Conservation (phyloP, 768 basidiomycete species). For the Suillus fuscotomentosus region DNA sequence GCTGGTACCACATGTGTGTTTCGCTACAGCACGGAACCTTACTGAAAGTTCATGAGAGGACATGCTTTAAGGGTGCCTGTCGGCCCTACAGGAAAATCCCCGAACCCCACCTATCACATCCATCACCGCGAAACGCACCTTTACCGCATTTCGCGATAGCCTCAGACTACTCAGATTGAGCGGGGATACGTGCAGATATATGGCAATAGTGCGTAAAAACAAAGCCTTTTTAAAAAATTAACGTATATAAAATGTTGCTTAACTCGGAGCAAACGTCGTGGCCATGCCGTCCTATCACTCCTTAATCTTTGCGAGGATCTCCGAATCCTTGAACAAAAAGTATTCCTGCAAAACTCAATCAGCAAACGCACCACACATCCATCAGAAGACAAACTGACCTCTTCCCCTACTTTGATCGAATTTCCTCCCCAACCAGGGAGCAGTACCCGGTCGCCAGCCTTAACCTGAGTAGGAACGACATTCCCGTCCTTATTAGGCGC, state of each 20-base stretch:
- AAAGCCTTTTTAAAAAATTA: constrained; percentile 19
- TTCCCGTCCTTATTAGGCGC: constrained; percentile 86
- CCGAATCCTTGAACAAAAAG: constrained; percentile 89
- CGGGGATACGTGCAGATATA: constrained; percentile 27
- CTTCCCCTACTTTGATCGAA: constrained; percentile 94
- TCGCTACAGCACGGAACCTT: no score
- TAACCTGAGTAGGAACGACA: constrained; percentile 71
- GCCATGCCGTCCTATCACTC: constrained; percentile 49
- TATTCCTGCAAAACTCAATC: constrained; percentile 66
- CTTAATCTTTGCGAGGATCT: constrained; percentile 95
- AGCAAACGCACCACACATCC: not conserved
- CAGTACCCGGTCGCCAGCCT: constrained; percentile 89
- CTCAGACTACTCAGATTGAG: constrained; percentile 16
- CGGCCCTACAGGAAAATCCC: not conserved
- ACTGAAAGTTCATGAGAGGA: not conserved
- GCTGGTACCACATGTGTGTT: no score
- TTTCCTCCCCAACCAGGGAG: constrained; percentile 97
- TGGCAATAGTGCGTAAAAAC: constrained; percentile 24
- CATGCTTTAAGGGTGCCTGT: not conserved
- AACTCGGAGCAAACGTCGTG: constrained; percentile 12
- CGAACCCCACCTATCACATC: not conserved
- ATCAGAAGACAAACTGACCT: constrained; percentile 52
- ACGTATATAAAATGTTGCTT: constrained; percentile 11
- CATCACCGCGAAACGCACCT: not conserved
- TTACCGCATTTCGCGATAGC: not conserved